Conservation (phyloP, 2,329 filamentous ascomycete species). For the Sclerotinia glacialis region DNA sequence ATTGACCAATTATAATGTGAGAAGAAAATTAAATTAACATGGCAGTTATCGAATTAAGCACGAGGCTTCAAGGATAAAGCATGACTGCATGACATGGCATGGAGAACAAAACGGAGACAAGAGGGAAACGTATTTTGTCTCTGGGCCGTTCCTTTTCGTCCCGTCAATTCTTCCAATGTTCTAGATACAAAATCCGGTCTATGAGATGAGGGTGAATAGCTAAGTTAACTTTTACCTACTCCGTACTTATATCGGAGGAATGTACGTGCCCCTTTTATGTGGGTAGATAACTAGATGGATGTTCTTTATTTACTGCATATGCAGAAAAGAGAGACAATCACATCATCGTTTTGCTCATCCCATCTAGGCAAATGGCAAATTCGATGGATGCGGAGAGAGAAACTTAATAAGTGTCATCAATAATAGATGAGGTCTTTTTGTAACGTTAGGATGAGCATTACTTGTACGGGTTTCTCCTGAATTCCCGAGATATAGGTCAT, state of each 20-base stretch:
- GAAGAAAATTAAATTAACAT: constrained; percentile 15
- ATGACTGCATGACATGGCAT: not conserved
- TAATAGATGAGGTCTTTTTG: not conserved
- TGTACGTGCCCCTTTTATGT: constrained; percentile 5
- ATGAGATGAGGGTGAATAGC: not conserved
- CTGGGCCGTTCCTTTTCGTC: constrained; percentile 3
- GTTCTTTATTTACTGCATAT: not conserved
- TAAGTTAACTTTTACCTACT: no score
- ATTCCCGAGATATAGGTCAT: not conserved
- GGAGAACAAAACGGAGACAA: no score
- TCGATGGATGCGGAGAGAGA: not conserved
- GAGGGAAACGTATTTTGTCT: constrained; percentile 2
- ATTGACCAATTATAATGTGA: constrained; percentile 13
- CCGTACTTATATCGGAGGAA: not conserved
- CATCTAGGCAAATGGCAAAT: not conserved
- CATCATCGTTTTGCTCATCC: constrained; percentile 16
- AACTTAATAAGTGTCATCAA: not conserved
- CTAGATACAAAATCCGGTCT: not conserved
- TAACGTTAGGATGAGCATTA: constrained; percentile 8
- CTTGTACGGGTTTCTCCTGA: constrained; percentile 6
- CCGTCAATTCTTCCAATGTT: not conserved
- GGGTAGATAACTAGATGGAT: not conserved
- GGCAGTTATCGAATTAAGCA: constrained; percentile 16
- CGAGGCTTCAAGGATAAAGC: constrained; percentile 7
- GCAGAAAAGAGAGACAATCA: constrained; percentile 14